Conservation (phyloP, 176 grass and related monocot species). For the Triticum urartu region DNA sequence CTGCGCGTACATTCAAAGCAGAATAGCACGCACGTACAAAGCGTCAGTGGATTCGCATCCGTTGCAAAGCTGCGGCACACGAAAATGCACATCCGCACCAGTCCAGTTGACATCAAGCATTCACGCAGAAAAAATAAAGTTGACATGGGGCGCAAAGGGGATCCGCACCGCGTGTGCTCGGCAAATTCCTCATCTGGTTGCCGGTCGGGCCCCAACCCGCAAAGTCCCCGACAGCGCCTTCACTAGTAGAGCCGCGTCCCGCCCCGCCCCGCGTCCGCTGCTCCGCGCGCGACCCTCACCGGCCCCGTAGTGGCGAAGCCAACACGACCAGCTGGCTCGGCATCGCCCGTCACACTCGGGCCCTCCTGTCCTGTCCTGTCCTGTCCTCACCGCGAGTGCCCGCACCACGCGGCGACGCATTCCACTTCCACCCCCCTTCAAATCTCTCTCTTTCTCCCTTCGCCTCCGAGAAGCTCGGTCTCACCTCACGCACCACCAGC, state of each 20-base stretch:
- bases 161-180: not conserved
- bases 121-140: not conserved
- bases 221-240: conserved; percentile 5
- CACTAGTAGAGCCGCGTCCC: conserved; percentile 18
- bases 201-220: not conserved
- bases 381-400: conserved; percentile 36
- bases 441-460: conserved; percentile 14
- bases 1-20: too few species aligned
- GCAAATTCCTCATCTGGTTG: conserved; percentile 12
- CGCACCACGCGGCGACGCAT: conserved; percentile 32
- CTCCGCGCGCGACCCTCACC: conserved; percentile 19
- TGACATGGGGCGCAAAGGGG: not conserved
- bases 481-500: not conserved
- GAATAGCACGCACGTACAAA: too few species aligned
- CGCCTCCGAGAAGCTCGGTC: not conserved
- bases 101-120: not conserved
- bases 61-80: too few species aligned
- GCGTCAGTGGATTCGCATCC: too few species aligned
- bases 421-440: conserved; percentile 17
- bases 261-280: conserved; percentile 8
- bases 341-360: not conserved
- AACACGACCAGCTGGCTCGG: not conserved
- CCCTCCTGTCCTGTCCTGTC: not conserved
- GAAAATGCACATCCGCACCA: not conserved
- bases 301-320: not conserved